Evolutionary conservation across 164 flowering plant genomes (phyloP).

Genomic region (Annona squamosa): DNA sequence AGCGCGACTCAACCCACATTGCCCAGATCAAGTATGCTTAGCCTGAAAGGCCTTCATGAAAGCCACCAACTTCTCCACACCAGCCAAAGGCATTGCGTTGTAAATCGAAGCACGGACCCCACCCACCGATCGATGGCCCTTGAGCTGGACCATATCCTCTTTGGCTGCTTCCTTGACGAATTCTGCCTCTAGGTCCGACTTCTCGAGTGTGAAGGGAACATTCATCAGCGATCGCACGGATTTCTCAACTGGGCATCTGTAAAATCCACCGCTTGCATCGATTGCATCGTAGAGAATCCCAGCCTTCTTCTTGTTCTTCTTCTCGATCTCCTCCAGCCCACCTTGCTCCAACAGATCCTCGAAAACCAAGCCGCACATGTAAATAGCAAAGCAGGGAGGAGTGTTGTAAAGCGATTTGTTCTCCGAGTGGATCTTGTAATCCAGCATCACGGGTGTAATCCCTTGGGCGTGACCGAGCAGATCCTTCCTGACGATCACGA

Average conservation of each 20-base stretch:
- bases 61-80: constrained; percentile 88
- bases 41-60: constrained; percentile 96
- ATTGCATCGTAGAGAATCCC: constrained; percentile 61
- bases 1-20: neutral
- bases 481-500: constrained; percentile 66
- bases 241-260: constrained; percentile 83
- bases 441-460: constrained; percentile 85
- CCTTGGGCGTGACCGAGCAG: constrained; percentile 68
- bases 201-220: constrained; percentile 89
- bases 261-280: constrained; percentile 80
- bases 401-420: constrained; percentile 89
- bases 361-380: constrained; percentile 60
- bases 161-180: constrained; percentile 81
- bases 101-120: constrained; percentile 97
- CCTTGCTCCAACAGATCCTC: constrained; percentile 68
- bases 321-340: constrained; percentile 77
- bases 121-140: constrained; percentile 96
- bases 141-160: constrained; percentile 91
- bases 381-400: constrained; percentile 65
- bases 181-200: constrained; percentile 75
- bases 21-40: constrained; percentile 35
- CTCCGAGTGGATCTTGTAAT: constrained; percentile 91
- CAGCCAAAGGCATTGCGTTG: constrained; percentile 95
- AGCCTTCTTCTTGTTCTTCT: constrained; percentile 79
- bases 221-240: constrained; percentile 95